These are phyloP conservation scores for Beauveria scarabaeidicola DNA, from an alignment of 2,329 filamentous ascomycete species.

Conservation along the genomic window DNA sequence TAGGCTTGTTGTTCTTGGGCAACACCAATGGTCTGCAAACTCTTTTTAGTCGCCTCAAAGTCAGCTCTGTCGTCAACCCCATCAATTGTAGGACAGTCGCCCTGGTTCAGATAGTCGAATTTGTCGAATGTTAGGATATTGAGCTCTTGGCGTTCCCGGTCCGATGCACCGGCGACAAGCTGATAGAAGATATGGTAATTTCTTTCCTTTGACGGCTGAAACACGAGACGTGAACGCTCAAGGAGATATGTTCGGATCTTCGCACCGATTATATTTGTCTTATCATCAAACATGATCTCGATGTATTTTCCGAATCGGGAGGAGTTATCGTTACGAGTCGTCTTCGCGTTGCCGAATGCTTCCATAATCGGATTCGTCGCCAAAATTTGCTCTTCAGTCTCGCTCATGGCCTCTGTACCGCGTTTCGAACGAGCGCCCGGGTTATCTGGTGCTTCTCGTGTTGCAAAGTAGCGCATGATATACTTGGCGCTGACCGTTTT, in stretches of 20 bases:
- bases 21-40: constrained; percentile 82
- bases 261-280: constrained; percentile 93
- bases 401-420: constrained; percentile 77
- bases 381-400: constrained; percentile 96
- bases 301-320: constrained; percentile 99
- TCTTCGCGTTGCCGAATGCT: constrained; percentile 98
- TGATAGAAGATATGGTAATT: constrained; percentile 99
- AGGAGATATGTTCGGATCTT: constrained; percentile 95
- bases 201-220: constrained; percentile 92
- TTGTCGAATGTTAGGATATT: constrained; percentile 75
- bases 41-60: constrained; percentile 79
- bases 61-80: constrained; percentile 94
- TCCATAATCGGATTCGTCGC: constrained; percentile 99
- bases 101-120: constrained; percentile 94
- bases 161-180: constrained; percentile 82
- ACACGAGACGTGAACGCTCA: constrained; percentile 90
- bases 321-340: constrained; percentile 98
- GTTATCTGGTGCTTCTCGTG: constrained; percentile 86
- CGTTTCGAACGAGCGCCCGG: constrained; percentile 67
- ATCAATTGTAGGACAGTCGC: constrained; percentile 81
- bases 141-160: constrained; percentile 72
- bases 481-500: constrained; percentile 99
- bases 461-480: constrained; percentile 99
- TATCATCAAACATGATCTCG: constrained; percentile 96
- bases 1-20: constrained; percentile 62